Percentiles rank a stretch among this genome's conserved stretches.
These are phyloP conservation scores for Bruguiera parviflora DNA, from an alignment of 345 rosid species.

Conservation along the genomic window DNA sequence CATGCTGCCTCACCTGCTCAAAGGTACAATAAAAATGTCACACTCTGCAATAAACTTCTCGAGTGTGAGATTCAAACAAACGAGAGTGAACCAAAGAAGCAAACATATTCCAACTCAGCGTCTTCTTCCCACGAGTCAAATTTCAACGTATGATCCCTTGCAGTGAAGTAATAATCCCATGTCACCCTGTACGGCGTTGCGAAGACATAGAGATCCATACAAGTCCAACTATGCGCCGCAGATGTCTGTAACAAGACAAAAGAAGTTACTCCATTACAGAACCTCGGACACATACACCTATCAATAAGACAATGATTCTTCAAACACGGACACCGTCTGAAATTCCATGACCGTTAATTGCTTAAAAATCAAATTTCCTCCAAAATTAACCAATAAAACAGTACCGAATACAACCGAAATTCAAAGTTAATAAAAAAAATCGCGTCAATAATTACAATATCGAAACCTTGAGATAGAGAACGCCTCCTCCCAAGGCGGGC, in stretches of 20 bases:
- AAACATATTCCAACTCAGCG: constrained; percentile 90
- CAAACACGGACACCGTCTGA: too few relatives aligned
- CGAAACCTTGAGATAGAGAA: constrained; percentile 68
- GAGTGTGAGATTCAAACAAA: constrained; percentile 8
- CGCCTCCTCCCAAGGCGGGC: constrained; percentile 74
- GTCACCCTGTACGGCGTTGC: constrained; percentile 95
- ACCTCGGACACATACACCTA: too few relatives aligned
- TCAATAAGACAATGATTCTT: too few relatives aligned
- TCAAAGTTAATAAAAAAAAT: too few relatives aligned
- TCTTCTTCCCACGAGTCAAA: constrained; percentile 88
- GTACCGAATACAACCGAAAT: too few relatives aligned
- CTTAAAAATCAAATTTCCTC: too few relatives aligned
- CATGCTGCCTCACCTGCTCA: constrained; percentile 86
- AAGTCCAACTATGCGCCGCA: constrained; percentile 87
- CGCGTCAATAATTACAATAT: background rate
- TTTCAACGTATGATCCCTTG: constrained; percentile 71
- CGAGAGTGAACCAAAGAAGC: constrained; percentile 9
- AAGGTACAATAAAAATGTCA: constrained; percentile 12
- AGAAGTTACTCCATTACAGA: background rate
- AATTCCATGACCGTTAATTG: too few relatives aligned
- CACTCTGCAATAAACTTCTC: constrained; percentile 1
- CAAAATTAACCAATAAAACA: background rate
- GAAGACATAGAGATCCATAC: constrained; percentile 95
- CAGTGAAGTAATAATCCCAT: constrained; percentile 94
- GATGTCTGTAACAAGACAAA: constrained; percentile 54